Percentiles rank a stretch among this genome's conserved stretches.
phyloP scores from a whole-genome alignment of 768 basidiomycete genomes.

The Trametes elegans region DNA sequence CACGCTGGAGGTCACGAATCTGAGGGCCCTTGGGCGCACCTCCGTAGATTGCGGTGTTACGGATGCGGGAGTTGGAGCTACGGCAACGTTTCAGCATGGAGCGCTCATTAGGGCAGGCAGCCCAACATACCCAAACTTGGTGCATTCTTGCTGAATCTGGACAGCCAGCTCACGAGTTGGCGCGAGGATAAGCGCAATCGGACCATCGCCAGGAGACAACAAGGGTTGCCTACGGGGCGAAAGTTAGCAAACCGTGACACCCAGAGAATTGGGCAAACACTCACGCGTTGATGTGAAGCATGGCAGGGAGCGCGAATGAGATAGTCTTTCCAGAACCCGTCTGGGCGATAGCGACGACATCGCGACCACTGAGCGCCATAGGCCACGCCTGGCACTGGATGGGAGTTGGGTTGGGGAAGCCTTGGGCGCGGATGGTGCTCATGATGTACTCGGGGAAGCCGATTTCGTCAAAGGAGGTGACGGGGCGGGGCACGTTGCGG shows the following conservation, averaged over 20 bases:
- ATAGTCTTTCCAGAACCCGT: conserved; percentile 99
- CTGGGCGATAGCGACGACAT: conserved; percentile 95
- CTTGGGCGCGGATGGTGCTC: conserved; percentile 90
- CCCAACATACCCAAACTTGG: conserved; percentile 85
- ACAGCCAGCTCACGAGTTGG: conserved; percentile 98
- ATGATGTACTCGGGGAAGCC: conserved; percentile 97
- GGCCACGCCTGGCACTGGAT: conserved; percentile 99
- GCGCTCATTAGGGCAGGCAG: conserved; percentile 4
- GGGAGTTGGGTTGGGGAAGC: conserved; percentile 86
- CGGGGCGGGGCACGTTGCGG: conserved; percentile 81
- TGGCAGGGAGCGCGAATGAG: conserved; percentile 96
- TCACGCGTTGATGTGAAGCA: conserved; percentile 99
- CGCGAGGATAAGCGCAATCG: conserved; percentile 94
- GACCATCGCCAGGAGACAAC: conserved; percentile 90
- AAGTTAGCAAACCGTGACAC: not conserved
- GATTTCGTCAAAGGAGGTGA: conserved; percentile 89
- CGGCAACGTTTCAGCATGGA: not conserved
- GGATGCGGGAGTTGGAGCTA: conserved; percentile 89
- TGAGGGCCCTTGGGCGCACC: conserved; percentile 99
- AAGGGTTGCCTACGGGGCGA: conserved; percentile 72
- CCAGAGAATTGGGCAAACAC: conserved; percentile 30
- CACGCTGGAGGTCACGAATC: conserved; percentile 95
- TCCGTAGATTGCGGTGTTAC: conserved; percentile 98
- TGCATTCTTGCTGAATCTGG: conserved; percentile 98
- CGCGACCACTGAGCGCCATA: conserved; percentile 93